Conservation (phyloP, 139 green algal genomes). For the Chlorella sp. region DNA sequence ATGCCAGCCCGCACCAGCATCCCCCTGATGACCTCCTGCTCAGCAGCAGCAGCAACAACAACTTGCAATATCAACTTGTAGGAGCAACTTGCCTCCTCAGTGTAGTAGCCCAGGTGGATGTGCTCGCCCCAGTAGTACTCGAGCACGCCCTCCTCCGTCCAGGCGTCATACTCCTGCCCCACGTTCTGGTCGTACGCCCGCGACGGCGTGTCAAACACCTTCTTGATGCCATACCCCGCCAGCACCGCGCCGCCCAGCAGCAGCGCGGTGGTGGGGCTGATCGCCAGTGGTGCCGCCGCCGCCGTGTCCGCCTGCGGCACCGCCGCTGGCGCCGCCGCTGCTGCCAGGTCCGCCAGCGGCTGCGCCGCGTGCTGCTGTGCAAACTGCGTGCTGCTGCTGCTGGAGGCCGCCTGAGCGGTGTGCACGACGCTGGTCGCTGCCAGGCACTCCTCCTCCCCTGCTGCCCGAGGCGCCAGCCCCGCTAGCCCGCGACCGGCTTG, state of each 20-base stretch:
- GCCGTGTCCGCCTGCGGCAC: slow-evolving; percentile 8
- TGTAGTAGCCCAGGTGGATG: slow-evolving; percentile 97
- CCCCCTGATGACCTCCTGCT: no score
- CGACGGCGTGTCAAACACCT: slow-evolving; percentile 77
- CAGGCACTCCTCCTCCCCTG: background rate
- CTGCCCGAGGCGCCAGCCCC: no score
- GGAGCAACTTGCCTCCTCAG: slow-evolving; percentile 48
- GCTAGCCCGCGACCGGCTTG: no score
- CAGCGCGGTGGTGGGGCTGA: slow-evolving; percentile 5
- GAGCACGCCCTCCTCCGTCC: slow-evolving; percentile 86
- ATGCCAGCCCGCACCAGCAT: no score
- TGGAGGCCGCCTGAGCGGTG: background rate
- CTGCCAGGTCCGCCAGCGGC: slow-evolving; percentile 9
- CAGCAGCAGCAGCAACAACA: background rate
- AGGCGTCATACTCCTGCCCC: slow-evolving; percentile 93
- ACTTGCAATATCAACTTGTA: no score
- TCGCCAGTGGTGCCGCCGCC: background rate
- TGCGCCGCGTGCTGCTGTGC: background rate
- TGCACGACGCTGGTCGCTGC: background rate
- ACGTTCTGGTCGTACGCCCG: slow-evolving; percentile 88
- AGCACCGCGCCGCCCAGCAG: slow-evolving; percentile 32
- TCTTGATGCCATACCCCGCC: slow-evolving; percentile 56
- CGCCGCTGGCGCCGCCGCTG: slow-evolving; percentile 5
- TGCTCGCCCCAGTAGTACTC: slow-evolving; percentile 96
- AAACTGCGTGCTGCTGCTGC: slow-evolving; percentile 12